Evolutionary conservation across 148 eudicot species (phyloP).

Genomic region (Selenicereus undatus): DNA sequence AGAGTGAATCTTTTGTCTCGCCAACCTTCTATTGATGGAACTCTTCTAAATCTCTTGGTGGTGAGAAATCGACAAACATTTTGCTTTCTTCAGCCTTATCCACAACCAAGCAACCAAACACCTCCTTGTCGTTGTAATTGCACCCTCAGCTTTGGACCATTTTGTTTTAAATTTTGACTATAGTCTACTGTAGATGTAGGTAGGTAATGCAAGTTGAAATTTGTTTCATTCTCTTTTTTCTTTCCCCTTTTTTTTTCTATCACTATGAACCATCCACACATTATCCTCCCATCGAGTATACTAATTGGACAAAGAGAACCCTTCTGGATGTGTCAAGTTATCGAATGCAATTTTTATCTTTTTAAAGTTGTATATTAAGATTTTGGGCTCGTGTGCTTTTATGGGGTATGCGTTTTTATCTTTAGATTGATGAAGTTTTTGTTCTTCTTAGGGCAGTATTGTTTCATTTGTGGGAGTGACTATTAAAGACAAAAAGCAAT

Average conservation of each 20-base stretch:
- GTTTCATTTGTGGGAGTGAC: too few species aligned
- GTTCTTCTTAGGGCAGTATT: too few species aligned
- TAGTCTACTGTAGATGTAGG: neutral
- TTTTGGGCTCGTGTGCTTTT: too few species aligned
- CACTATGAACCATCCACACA: neutral
- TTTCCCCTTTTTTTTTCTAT: neutral
- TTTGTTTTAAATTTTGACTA: neutral
- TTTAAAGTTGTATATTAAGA: too few species aligned
- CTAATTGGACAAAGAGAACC: neutral
- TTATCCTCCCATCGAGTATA: neutral
- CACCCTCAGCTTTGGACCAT: neutral
- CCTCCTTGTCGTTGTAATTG: neutral
- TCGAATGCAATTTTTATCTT: too few species aligned
- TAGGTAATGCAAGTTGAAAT: neutral
- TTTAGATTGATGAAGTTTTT: too few species aligned
- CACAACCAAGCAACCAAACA: neutral
- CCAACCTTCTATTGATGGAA: neutral
- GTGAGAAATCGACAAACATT: neutral
- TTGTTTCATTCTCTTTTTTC: neutral
- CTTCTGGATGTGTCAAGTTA: neutral
- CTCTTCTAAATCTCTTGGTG: neutral
- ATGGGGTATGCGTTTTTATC: too few species aligned
- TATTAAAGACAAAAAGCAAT: too few species aligned
- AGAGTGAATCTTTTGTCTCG: conserved; percentile 1
- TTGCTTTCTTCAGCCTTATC: neutral